phyloP scores from a whole-genome alignment of 805 yeast species.

The Suhomyces vadensis region DNA sequence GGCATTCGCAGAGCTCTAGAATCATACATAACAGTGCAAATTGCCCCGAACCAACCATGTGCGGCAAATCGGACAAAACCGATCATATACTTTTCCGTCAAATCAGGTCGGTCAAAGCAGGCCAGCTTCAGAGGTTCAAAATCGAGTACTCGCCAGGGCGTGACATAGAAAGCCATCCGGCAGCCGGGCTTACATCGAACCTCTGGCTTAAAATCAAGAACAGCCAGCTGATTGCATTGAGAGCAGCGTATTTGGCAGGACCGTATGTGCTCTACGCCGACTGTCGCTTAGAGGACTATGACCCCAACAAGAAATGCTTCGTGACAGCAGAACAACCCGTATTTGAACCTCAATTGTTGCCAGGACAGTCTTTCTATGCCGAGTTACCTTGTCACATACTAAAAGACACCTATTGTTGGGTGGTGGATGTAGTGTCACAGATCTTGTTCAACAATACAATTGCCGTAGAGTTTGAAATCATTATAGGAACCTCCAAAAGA shows the following conservation, averaged over 20 bases:
- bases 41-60: no score
- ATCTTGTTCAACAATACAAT: conserved; percentile 70
- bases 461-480: conserved; percentile 64
- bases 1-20: no score
- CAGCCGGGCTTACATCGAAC: conserved; percentile 20
- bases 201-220: conserved; percentile 66
- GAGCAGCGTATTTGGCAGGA: conserved; percentile 87
- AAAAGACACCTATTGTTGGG: conserved; percentile 66
- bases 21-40: no score
- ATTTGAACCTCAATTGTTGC: conserved; percentile 68
- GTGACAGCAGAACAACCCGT: conserved; percentile 77
- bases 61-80: background rate
- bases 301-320: conserved; percentile 52
- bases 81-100: conserved; percentile 34
- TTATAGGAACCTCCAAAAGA: conserved; percentile 50
- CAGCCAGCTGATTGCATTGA: conserved; percentile 64
- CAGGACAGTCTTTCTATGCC: conserved; percentile 62
- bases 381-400: conserved; percentile 67
- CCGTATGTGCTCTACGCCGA: conserved; percentile 88
- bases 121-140: conserved; percentile 58
- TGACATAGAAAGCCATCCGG: conserved; percentile 8
- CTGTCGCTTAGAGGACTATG: conserved; percentile 66
- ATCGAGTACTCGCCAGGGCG: conserved; percentile 49
- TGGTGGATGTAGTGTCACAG: conserved; percentile 78
- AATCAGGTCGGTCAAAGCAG: conserved; percentile 51